Evolutionary conservation across 495 filamentous ascomycete species (phyloP).

Genomic region (Cercophora sp.): DNA sequence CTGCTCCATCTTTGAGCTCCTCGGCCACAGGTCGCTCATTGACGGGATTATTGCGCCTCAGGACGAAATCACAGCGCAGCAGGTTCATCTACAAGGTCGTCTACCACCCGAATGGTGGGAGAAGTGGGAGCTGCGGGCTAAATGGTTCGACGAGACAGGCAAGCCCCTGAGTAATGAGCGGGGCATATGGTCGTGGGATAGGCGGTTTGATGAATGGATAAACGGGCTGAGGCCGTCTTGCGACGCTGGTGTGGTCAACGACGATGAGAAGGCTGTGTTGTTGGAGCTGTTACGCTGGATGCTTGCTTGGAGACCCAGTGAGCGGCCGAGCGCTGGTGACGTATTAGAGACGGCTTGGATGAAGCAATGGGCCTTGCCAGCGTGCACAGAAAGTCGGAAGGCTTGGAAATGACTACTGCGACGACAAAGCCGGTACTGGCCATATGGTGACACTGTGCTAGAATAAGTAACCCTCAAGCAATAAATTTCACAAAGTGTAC

Average conservation of each 20-base stretch:
- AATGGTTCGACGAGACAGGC: constrained; percentile 22
- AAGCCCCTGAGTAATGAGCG: constrained; percentile 10
- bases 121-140: constrained; percentile 17
- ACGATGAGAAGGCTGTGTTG: constrained; percentile 29
- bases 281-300: constrained; percentile 37
- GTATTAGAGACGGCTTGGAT: constrained; percentile 38
- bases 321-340: constrained; percentile 32
- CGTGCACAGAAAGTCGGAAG: not conserved
- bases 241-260: constrained; percentile 6
- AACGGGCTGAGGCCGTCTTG: constrained; percentile 6
- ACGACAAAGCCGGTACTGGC: no score
- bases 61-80: constrained; percentile 36
- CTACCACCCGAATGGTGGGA: constrained; percentile 33
- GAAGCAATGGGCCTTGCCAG: constrained; percentile 39
- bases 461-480: no score
- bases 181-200: constrained; percentile 12
- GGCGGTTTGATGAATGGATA: constrained; percentile 11
- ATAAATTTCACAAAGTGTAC: no score
- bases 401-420: constrained; percentile 24
- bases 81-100: constrained; percentile 34
- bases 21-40: constrained; percentile 11
- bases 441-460: no score
- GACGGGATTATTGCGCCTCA: constrained; percentile 22
- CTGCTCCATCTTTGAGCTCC: constrained; percentile 31
- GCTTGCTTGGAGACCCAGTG: constrained; percentile 38